These are phyloP conservation scores for Phialophora chinensis DNA, from an alignment of 2,329 filamentous ascomycete genomes.

Conservation along the genomic window DNA sequence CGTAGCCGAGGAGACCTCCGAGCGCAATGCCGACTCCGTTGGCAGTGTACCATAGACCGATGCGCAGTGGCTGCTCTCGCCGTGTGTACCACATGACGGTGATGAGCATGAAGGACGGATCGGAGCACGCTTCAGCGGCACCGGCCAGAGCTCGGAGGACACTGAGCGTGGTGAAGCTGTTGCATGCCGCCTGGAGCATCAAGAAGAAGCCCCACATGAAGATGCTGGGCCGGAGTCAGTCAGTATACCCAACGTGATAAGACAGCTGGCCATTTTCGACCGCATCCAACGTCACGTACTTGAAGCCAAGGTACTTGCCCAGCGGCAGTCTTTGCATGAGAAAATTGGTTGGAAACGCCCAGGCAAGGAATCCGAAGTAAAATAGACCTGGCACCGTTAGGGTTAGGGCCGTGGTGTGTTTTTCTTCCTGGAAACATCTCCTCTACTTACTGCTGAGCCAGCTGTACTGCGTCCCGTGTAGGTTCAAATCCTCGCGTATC, in stretches of 20 bases:
- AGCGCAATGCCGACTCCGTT: conserved; percentile 56
- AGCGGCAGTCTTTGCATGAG: conserved; percentile 69
- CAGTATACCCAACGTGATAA: conserved; percentile 42
- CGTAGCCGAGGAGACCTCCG: conserved; percentile 51
- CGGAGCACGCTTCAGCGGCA: conserved; percentile 56
- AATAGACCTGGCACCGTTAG: conserved; percentile 52
- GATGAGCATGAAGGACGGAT: conserved; percentile 56
- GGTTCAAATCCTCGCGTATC: conserved; percentile 62
- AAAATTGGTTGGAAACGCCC: conserved; percentile 70
- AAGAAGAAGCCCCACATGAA: conserved; percentile 55
- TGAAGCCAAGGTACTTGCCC: conserved; percentile 66
- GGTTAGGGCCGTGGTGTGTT: no score
- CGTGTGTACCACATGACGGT: conserved; percentile 65
- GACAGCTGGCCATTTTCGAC: neutral
- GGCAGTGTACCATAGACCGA: conserved; percentile 63
- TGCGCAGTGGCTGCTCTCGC: conserved; percentile 65
- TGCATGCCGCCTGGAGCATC: conserved; percentile 61
- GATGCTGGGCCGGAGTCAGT: conserved; percentile 32
- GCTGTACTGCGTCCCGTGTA: conserved; percentile 52
- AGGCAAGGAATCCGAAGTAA: conserved; percentile 56
- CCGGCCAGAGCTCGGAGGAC: conserved; percentile 63
- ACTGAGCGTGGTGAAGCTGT: conserved; percentile 62
- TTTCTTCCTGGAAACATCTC: no score
- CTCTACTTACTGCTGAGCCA: conserved; percentile 58
- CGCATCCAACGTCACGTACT: conserved; percentile 58